These are phyloP conservation scores for Ogataea sp. DNA, from an alignment of 805 yeast species.

Conservation along the genomic window DNA sequence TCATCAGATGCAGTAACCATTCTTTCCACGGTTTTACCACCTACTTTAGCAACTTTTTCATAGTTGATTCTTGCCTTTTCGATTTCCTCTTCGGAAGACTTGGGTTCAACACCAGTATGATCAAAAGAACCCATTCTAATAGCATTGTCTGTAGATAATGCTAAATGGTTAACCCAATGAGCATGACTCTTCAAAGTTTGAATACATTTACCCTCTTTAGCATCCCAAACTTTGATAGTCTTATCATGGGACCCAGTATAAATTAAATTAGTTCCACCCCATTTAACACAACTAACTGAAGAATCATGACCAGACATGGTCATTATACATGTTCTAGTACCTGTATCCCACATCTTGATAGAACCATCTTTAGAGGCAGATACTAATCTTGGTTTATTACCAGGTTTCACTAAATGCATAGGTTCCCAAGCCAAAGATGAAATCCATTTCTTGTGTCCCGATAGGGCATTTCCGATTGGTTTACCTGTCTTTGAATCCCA, in stretches of 20 bases:
- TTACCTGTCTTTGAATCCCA: conserved; percentile 81
- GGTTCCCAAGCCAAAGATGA: conserved; percentile 94
- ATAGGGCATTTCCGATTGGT: conserved; percentile 61
- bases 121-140: conserved; percentile 85
- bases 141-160: conserved; percentile 85
- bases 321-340: conserved; percentile 52
- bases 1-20: conserved; percentile 95
- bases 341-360: conserved; percentile 81
- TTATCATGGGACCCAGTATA: conserved; percentile 94
- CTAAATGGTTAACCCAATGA: conserved; percentile 95
- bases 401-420: conserved; percentile 62
- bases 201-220: conserved; percentile 64
- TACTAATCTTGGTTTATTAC: conserved; percentile 63
- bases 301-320: conserved; percentile 84
- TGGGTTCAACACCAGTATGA: conserved; percentile 45
- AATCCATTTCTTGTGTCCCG: conserved; percentile 86
- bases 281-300: conserved; percentile 90
- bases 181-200: conserved; percentile 84
- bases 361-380: conserved; percentile 92
- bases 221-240: conserved; percentile 88
- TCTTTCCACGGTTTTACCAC: conserved; percentile 56
- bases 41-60: conserved; percentile 53
- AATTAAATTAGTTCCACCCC: conserved; percentile 86
- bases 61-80: conserved; percentile 51
- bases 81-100: conserved; percentile 36